Base-by-base conservation (phyloP, 2,329 filamentous ascomycete genomes). In the Pseudogymnoascus verrucosus region DNA sequence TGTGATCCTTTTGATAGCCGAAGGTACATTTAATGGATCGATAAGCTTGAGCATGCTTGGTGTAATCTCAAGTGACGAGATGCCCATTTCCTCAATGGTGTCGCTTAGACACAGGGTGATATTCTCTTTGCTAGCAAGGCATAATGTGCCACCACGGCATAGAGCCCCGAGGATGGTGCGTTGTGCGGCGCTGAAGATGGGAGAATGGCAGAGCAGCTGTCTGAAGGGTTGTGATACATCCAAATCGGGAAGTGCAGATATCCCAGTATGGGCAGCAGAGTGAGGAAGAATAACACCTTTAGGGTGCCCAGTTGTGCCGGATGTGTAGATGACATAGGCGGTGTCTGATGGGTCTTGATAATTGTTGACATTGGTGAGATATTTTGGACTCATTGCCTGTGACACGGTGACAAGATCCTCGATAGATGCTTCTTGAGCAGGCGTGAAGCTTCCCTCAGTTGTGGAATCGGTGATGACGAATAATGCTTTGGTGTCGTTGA, bases 11-110 rank as follows among this genome's bases (percentile, higher is more conserved):
- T 78, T 3, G 90, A 76, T 63, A 80, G 96, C 75, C 0, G 76
- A 76, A 0, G 91, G 91, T 0, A 87, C 89, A 11, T 95, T 90
- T 0, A 90, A 93, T 0, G 91, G 91, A 0, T 90, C 95, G 63
- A 96, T 78, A 75, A 96, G 90, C 66, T 88, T 91, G 0, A 89
- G 90, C 73, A 96, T 90, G 11, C 69, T 66, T 2, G 70, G 70
- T 23, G 69, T 71, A 19, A 71, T 61, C 11, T 64, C 61, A 7
- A 64, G 63, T 61, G 64, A 67, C 11, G 64, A 69, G 2, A 92
- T 83, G 4, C 83, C 70, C 74, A 93, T 79, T 11, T 72, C 71
- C 8, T 79, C 81, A 64, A 96, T 84, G 5, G 85, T 79, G 0
- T 75, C 79, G 1, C 89, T 84, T 23, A 96, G 81, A 70, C 96